phyloP scores from a whole-genome alignment of 139 green algal genomes.

The Chlorokybus atmophyticus region DNA sequence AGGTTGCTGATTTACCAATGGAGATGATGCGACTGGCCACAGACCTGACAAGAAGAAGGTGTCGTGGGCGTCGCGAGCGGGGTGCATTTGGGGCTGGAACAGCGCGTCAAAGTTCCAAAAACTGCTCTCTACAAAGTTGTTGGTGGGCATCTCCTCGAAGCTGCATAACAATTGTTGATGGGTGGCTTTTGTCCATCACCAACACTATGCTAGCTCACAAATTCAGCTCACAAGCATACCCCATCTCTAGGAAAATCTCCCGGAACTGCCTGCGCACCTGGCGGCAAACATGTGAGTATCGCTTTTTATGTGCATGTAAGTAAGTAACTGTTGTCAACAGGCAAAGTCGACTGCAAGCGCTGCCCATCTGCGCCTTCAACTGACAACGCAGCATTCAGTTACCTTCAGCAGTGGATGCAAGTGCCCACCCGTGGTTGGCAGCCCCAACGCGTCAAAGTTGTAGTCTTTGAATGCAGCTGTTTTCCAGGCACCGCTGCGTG shows the following conservation, averaged over 20 bases:
- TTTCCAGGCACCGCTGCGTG: conserved; percentile 63
- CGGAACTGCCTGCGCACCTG: conserved; percentile 38
- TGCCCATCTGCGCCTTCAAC: conserved; percentile 1
- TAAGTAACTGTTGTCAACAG: not conserved
- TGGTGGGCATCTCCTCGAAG: conserved; percentile 47
- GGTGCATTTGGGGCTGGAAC: conserved; percentile 98
- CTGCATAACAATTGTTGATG: conserved; percentile 8
- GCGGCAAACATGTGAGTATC: not conserved
- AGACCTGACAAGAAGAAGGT: conserved; percentile 83
- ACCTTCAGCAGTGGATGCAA: conserved; percentile 97
- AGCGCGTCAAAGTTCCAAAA: conserved; percentile 99
- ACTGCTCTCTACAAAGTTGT: conserved; percentile 42
- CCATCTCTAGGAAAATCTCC: conserved; percentile 43
- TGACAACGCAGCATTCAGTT: not conserved
- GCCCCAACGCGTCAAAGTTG: conserved; percentile 77
- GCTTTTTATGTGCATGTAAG: not conserved
- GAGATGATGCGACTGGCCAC: no score
- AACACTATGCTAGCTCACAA: not conserved
- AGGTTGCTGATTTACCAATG: no score
- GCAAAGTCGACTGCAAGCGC: not conserved
- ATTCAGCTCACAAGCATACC: conserved; percentile 18
- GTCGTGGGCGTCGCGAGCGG: conserved; percentile 92
- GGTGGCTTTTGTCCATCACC: not conserved
- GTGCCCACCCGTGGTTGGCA: conserved; percentile 46
- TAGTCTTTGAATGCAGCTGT: conserved; percentile 84